Evolutionary conservation across 768 basidiomycete genomes (phyloP).

Genomic region (Mycena vulgaris): DNA sequence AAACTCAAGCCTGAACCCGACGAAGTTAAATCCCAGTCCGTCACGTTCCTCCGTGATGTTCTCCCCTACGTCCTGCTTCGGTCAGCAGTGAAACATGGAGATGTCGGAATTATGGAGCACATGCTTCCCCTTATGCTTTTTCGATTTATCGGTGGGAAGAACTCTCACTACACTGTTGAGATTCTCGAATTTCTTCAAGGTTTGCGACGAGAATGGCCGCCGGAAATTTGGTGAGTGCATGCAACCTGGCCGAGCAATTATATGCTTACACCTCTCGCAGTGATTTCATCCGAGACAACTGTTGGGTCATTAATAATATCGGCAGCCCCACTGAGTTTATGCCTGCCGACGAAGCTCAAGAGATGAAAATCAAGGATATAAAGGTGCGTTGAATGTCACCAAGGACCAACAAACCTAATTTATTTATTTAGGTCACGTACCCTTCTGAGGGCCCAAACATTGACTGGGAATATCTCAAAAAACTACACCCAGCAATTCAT

Average conservation of each 20-base stretch:
- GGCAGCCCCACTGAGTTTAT: slow-evolving; percentile 23
- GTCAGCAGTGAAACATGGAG: slow-evolving; percentile 53
- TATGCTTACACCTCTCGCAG: slow-evolving; percentile 20
- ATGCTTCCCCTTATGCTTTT: slow-evolving; percentile 50
- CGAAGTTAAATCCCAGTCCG: slow-evolving; percentile 23
- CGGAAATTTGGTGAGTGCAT: slow-evolving; percentile 43
- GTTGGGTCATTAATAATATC: slow-evolving; percentile 42
- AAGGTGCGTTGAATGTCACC: slow-evolving; percentile 10
- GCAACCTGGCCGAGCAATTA: not conserved
- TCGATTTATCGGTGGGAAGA: slow-evolving; percentile 52
- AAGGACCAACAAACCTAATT: too few relatives aligned
- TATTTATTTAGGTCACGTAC: slow-evolving; percentile 32
- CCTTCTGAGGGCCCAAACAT: slow-evolving; percentile 40
- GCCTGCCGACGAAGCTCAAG: slow-evolving; percentile 40
- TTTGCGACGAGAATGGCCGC: slow-evolving; percentile 49
- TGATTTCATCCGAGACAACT: slow-evolving; percentile 37
- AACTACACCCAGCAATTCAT: slow-evolving; percentile 38
- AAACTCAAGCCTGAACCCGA: slow-evolving; percentile 42
- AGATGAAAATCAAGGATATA: slow-evolving; percentile 41
- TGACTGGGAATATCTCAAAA: slow-evolving; percentile 41
- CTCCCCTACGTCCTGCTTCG: slow-evolving; percentile 55
- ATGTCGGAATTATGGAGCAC: slow-evolving; percentile 54
- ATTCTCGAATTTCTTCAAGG: slow-evolving; percentile 53
- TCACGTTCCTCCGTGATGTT: slow-evolving; percentile 53
- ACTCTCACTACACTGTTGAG: slow-evolving; percentile 52